phyloP scores from a whole-genome alignment of 495 filamentous ascomycete genomes.

The Penicillium silybi region DNA sequence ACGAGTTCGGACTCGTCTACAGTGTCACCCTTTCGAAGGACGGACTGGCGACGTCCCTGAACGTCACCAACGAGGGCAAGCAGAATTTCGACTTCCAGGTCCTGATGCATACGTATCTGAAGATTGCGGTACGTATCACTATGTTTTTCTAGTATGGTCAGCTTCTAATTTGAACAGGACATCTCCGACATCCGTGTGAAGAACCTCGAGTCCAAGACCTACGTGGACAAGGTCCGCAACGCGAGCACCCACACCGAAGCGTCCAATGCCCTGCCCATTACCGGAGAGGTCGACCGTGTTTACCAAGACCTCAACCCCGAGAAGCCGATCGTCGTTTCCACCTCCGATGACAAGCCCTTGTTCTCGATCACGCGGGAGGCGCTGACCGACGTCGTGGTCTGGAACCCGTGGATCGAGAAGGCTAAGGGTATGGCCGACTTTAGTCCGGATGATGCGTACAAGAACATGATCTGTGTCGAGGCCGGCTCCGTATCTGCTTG shows the following conservation, averaged over 20 bases:
- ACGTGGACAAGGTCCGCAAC: constrained; percentile 75
- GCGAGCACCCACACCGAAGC: constrained; percentile 55
- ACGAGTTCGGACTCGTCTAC: constrained; percentile 86
- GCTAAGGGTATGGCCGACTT: constrained; percentile 82
- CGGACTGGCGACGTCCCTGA: constrained; percentile 74
- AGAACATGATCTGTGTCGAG: constrained; percentile 92
- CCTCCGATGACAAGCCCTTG: constrained; percentile 54
- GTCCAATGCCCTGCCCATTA: constrained; percentile 52
- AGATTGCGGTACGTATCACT: constrained; percentile 59
- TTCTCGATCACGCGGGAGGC: constrained; percentile 77
- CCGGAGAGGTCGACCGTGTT: constrained; percentile 78
- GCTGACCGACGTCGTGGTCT: constrained; percentile 82
- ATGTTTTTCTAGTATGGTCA: neutral
- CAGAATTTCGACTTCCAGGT: constrained; percentile 86
- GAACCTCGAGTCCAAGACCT: constrained; percentile 69
- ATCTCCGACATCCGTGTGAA: constrained; percentile 64
- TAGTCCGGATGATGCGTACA: constrained; percentile 80
- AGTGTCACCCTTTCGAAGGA: constrained; percentile 76
- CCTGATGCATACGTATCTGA: constrained; percentile 87
- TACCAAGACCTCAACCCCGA: constrained; percentile 62
- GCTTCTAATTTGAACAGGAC: constrained; percentile 49
- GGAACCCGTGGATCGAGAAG: constrained; percentile 95
- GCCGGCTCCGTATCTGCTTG: constrained; percentile 77
- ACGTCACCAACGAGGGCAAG: constrained; percentile 75
- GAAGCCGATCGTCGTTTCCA: constrained; percentile 42